Percentiles rank a stretch among this genome's conserved stretches.
Evolutionary conservation across 140 eudicot species (phyloP).

Genomic region (Cichorium intybus): DNA sequence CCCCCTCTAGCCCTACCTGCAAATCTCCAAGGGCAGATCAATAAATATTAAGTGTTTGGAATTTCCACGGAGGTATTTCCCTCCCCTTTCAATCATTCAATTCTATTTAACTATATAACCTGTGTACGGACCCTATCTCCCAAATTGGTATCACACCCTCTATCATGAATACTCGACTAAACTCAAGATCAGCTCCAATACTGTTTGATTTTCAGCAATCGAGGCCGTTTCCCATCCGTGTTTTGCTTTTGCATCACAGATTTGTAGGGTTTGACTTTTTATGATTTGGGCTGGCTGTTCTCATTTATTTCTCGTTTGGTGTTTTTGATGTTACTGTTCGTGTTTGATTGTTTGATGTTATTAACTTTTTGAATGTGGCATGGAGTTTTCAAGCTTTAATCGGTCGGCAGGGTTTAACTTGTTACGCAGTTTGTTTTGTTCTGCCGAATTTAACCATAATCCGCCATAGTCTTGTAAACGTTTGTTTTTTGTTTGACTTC

Average conservation of each 20-base stretch:
- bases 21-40: slow-evolving; percentile 29
- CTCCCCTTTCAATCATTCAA: slow-evolving; percentile 7
- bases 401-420: background rate
- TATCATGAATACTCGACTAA: slow-evolving; percentile 1
- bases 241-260: slow-evolving; percentile 16
- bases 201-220: background rate
- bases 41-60: slow-evolving; percentile 15
- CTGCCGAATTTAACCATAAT: background rate
- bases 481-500: background rate
- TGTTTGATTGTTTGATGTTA: background rate
- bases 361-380: slow-evolving; percentile 1
- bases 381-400: background rate
- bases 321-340: background rate
- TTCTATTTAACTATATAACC: background rate
- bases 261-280: slow-evolving; percentile 24
- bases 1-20: slow-evolving; percentile 27
- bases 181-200: background rate
- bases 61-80: background rate
- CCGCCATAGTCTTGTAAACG: background rate
- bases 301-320: background rate
- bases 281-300: background rate
- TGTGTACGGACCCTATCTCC: slow-evolving; percentile 1
- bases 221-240: slow-evolving; percentile 13
- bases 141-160: background rate
- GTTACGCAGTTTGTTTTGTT: slow-evolving; percentile 1